phyloP scores from a whole-genome alignment of 495 filamentous ascomycete species.

The Aspergillus homomorphus region DNA sequence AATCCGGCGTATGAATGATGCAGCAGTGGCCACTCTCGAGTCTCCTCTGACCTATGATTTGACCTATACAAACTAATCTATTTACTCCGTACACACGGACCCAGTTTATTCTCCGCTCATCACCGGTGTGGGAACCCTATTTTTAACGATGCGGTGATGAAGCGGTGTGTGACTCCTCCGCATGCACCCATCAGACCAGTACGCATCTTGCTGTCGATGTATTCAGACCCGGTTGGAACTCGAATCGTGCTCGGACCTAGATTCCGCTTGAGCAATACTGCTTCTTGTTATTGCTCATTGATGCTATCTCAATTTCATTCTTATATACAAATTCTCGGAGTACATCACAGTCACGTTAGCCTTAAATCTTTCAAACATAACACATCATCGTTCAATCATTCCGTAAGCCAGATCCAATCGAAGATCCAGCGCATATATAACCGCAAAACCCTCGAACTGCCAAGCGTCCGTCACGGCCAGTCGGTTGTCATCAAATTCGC shows the following conservation, averaged over 20 bases:
- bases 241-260: not conserved
- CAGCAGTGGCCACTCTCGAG: not conserved
- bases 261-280: too few relatives aligned
- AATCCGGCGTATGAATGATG: not conserved
- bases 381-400: constrained; percentile 1
- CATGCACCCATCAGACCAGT: not conserved
- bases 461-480: not conserved
- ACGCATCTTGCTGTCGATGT: not conserved
- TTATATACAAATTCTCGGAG: not conserved
- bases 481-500: not conserved
- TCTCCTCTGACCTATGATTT: not conserved
- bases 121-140: not conserved
- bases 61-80: not conserved
- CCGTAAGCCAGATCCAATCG: not conserved
- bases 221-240: not conserved
- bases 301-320: not conserved
- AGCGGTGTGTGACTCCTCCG: constrained; percentile 3
- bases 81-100: not conserved
- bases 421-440: not conserved
- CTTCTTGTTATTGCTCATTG: not conserved
- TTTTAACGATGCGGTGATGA: constrained; percentile 3
- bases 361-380: not conserved
- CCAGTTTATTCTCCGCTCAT: not conserved
- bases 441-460: not conserved
- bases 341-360: not conserved